phyloP scores from a whole-genome alignment of 2,329 filamentous ascomycete species.

The Anthostomella pinea region DNA sequence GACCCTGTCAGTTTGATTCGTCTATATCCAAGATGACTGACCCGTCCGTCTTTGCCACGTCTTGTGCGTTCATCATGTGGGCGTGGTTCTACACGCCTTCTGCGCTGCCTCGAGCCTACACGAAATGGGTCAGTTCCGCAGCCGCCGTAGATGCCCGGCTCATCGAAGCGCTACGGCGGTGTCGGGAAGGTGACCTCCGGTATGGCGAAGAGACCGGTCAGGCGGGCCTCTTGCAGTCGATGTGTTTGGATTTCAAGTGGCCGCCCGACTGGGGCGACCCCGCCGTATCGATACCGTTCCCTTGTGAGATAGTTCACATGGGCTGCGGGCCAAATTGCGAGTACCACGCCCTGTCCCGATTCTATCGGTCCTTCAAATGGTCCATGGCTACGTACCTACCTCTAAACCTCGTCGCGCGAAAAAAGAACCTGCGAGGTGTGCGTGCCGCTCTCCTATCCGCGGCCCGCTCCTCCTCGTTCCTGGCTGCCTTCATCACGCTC shows the following conservation, averaged over 20 bases:
- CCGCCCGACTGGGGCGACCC: constrained; percentile 74
- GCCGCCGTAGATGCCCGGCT: constrained; percentile 74
- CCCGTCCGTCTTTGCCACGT: constrained; percentile 67
- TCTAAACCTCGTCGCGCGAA: constrained; percentile 61
- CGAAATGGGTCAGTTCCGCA: constrained; percentile 76
- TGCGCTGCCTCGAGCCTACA: constrained; percentile 69
- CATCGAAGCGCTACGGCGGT: constrained; percentile 69
- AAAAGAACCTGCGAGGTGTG: constrained; percentile 45
- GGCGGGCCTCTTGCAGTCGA: constrained; percentile 62
- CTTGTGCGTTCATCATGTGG: constrained; percentile 80
- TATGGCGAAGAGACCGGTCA: constrained; percentile 75
- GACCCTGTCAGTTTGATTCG: constrained; percentile 37
- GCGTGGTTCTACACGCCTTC: constrained; percentile 78
- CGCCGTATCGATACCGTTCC: constrained; percentile 64
- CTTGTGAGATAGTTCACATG: constrained; percentile 84
- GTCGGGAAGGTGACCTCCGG: constrained; percentile 57
- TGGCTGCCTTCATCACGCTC: constrained; percentile 71
- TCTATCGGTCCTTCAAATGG: constrained; percentile 68
- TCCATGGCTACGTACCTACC: constrained; percentile 76
- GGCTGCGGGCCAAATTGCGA: constrained; percentile 72
- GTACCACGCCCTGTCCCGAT: constrained; percentile 66
- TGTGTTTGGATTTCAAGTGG: constrained; percentile 70
- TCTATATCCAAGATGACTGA: constrained; percentile 52
- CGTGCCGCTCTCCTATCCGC: constrained; percentile 55
- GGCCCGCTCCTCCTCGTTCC: constrained; percentile 70